phyloP scores from a whole-genome alignment of 495 filamentous ascomycete species.

The Podospora fimiseda region DNA sequence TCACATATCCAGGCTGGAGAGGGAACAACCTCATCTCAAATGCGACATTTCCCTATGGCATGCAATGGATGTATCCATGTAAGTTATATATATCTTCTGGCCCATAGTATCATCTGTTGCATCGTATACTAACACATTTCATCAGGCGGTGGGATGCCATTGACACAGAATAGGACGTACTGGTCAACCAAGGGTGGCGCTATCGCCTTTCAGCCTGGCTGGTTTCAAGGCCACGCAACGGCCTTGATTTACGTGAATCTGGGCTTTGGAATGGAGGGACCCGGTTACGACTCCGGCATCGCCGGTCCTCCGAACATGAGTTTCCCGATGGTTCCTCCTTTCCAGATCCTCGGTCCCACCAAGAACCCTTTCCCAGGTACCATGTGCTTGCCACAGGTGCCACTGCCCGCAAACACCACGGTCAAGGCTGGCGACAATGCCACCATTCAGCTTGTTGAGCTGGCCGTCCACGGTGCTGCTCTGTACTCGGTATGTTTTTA shows the following conservation, averaged over 20 bases:
- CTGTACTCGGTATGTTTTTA: slow-evolving; percentile 74
- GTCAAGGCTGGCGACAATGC: slow-evolving; percentile 80
- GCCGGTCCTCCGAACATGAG: slow-evolving; percentile 76
- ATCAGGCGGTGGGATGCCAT: slow-evolving; percentile 76
- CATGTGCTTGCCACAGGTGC: slow-evolving; percentile 85
- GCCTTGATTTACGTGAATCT: slow-evolving; percentile 93
- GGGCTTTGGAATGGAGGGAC: slow-evolving; percentile 67
- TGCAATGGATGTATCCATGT: slow-evolving; percentile 99
- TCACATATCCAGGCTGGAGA: slow-evolving; percentile 91
- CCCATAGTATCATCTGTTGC: background rate
- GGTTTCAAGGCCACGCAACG: slow-evolving; percentile 85
- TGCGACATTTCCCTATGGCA: slow-evolving; percentile 77
- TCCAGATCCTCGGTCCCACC: slow-evolving; percentile 78
- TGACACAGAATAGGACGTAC: slow-evolving; percentile 75
- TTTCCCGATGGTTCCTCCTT: slow-evolving; percentile 71
- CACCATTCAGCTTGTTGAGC: slow-evolving; percentile 90
- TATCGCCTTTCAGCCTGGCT: slow-evolving; percentile 79
- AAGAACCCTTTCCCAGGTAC: slow-evolving; percentile 78
- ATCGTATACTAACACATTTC: slow-evolving; percentile 12
- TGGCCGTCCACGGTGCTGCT: slow-evolving; percentile 80
- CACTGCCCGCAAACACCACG: slow-evolving; percentile 66
- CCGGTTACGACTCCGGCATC: slow-evolving; percentile 20
- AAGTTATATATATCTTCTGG: slow-evolving; percentile 29
- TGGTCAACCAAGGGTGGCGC: slow-evolving; percentile 89
- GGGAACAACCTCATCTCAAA: slow-evolving; percentile 87